These are phyloP conservation scores for Ophiocordyceps polyrhachis-furcata DNA, from an alignment of 2,329 filamentous ascomycete species.

Conservation along the genomic window DNA sequence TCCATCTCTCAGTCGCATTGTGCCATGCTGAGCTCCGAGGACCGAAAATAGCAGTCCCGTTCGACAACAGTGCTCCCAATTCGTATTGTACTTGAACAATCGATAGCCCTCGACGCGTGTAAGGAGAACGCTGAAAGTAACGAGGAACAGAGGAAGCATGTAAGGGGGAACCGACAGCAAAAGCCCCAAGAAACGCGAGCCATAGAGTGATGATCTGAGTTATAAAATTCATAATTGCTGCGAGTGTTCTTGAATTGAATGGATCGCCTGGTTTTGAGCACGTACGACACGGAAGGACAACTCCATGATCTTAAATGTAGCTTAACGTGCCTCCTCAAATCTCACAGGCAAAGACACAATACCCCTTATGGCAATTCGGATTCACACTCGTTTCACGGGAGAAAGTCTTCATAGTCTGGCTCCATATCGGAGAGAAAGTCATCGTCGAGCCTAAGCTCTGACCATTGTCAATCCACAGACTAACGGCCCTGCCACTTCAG, in stretches of 20 bases:
- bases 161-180: neutral
- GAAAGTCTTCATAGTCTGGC: neutral
- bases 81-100: neutral
- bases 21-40: neutral
- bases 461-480: neutral
- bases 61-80: neutral
- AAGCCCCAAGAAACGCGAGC: neutral
- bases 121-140: neutral
- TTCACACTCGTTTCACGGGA: neutral
- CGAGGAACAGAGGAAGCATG: neutral
- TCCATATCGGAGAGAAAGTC: neutral
- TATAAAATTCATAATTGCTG: neutral
- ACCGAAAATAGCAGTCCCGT: neutral
- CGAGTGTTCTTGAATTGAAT: neutral
- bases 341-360: neutral
- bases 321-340: neutral
- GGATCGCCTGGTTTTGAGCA: neutral
- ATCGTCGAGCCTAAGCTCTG: neutral
- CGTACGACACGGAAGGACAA: neutral
- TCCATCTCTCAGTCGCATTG: neutral
- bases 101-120: neutral
- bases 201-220: neutral
- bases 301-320: neutral
- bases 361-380: neutral
- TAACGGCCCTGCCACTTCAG: neutral